These are phyloP conservation scores for Hypoxylon fuscum DNA, from an alignment of 495 filamentous ascomycete species.

Conservation along the genomic window DNA sequence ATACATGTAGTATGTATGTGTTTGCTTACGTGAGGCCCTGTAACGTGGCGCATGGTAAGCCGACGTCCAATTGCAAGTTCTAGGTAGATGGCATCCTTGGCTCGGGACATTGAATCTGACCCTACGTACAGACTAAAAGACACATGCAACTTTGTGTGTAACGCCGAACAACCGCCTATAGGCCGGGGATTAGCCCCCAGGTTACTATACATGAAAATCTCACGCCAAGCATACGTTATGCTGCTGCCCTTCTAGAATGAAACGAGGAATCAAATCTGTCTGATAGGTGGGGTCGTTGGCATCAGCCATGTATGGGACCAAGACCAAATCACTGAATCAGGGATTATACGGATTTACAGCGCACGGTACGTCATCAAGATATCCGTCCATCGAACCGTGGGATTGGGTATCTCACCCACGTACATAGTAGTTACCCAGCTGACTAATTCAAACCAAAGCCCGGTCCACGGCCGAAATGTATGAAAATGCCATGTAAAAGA, in stretches of 20 bases:
- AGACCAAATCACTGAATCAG: not conserved
- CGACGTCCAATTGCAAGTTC: no score
- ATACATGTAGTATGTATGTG: no score
- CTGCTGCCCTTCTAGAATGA: not conserved
- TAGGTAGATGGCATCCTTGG: not conserved
- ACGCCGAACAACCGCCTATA: conserved; percentile 10
- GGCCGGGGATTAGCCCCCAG: conserved; percentile 9
- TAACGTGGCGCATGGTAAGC: no score
- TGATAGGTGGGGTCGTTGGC: not conserved
- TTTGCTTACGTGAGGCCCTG: no score
- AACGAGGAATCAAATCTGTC: not conserved
- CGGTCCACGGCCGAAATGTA: not conserved
- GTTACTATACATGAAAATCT: conserved; percentile 2
- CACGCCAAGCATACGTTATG: conserved; percentile 2
- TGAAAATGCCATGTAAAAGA: not conserved
- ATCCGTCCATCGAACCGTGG: conserved; percentile 6
- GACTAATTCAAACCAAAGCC: not conserved
- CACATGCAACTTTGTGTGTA: conserved; percentile 9
- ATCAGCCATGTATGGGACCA: not conserved
- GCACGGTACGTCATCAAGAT: conserved; percentile 13
- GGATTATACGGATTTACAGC: not conserved
- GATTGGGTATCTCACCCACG: not conserved
- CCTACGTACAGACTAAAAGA: not conserved
- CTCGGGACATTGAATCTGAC: not conserved
- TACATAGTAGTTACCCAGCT: not conserved